Evolutionary conservation across 371 early-diverging fungal genomes (phyloP), one percentile per base, ranked within the genome.

Genomic region (Rhizopus delemar): DNA sequence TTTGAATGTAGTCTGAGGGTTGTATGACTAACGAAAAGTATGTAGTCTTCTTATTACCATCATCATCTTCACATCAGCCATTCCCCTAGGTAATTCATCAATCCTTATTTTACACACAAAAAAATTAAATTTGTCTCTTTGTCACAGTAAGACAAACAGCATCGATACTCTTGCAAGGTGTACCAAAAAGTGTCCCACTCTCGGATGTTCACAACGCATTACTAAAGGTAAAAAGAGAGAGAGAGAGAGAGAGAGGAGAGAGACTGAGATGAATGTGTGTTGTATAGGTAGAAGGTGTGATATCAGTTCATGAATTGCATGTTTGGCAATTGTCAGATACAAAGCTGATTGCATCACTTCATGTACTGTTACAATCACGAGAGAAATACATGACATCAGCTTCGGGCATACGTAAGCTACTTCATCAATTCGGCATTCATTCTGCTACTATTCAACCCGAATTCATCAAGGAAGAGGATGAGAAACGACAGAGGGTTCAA

Each of bases 361-460:
- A 96, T 71, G 85, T 95, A 0, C 70, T 84, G 12, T 66, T 93
- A 29, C 71, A 73, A n/a, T 77, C 82, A 13, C 78, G 81, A 33
- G 64, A 75, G 46, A 66, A 68, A 38, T 86, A 88, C 62, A 89
- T 83, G 87, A 41, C 48, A 8, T 67, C 93, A 8, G 92, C 92
- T 5, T 68, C 82, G 3, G 53, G 77, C 8, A 85, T 95, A 62
- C 90, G 93, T 70, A 65, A 63, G 22, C 56, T 89, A 8, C 75
- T 96, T 70, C 95, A 96, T 65, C 59, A 60, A 0, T 81, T 86
- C 53, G 94, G 94, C 13, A 80, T 96, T 38, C 95, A 96, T 65
- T 90, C 91, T 13, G 90, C 87, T 4, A 95, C 94, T 0, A 88
- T 96, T 39, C 94, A 95, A 68, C 95, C 95, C 3, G 96, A 96